These are phyloP conservation scores for Lathyrus oleraceus DNA, from an alignment of 306 rosid genomes.

Conservation along the genomic window DNA sequence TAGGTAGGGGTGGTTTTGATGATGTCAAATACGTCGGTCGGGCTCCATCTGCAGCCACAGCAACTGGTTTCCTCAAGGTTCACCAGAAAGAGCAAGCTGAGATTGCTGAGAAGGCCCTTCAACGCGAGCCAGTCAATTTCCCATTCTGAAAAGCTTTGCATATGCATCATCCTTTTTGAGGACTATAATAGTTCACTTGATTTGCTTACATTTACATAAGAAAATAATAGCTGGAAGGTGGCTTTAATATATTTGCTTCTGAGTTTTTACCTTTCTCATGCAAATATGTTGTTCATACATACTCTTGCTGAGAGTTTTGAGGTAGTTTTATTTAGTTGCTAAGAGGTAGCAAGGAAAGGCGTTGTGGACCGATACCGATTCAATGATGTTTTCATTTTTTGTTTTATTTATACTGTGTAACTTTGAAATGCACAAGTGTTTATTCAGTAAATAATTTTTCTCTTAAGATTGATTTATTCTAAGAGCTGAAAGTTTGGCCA, in stretches of 20 bases:
- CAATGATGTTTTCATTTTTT: neutral
- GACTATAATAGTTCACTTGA: constrained; percentile 10
- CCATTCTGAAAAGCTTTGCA: constrained; percentile 32
- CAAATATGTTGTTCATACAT: neutral
- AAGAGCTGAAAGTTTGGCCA: no score
- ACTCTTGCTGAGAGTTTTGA: neutral
- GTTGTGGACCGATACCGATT: neutral
- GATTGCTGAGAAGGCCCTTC: constrained; percentile 78
- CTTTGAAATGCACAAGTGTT: neutral
- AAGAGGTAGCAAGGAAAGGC: neutral
- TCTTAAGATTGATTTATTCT: neutral
- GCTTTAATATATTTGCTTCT: neutral
- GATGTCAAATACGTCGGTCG: constrained; percentile 84
- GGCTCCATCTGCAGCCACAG: constrained; percentile 89
- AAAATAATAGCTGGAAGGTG: constrained; percentile 31
- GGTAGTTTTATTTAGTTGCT: neutral
- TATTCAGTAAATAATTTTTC: neutral
- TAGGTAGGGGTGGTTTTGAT: constrained; percentile 67
- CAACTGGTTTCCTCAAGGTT: constrained; percentile 80
- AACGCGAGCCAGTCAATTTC: constrained; percentile 57
- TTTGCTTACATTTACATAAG: neutral
- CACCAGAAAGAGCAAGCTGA: constrained; percentile 86
- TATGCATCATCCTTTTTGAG: constrained; percentile 6
- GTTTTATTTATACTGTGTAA: neutral
- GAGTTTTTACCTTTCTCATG: constrained; percentile 15